Percentiles rank a stretch among this genome's conserved stretches.
phyloP scores from a whole-genome alignment of 805 yeast genomes.

The Dipodascopsis uninucleata region DNA sequence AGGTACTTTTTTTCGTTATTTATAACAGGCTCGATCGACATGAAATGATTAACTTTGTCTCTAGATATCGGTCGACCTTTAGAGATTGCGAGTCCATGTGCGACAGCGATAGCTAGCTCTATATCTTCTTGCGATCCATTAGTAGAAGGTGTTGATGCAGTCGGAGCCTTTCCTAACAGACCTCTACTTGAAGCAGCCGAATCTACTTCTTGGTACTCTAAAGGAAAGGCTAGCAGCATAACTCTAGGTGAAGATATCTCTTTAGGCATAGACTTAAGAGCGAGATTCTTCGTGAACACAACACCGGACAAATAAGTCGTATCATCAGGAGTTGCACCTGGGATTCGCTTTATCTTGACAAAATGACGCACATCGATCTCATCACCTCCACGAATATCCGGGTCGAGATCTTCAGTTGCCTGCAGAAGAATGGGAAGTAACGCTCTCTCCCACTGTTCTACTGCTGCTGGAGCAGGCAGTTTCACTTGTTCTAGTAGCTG shows the following conservation, averaged over 20 bases:
- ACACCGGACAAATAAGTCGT: conserved; percentile 70
- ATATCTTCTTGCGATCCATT: too few species aligned
- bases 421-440: conserved; percentile 51
- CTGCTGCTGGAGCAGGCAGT: conserved; percentile 38
- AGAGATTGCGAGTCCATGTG: too few species aligned
- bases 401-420: conserved; percentile 56
- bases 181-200: too few species aligned
- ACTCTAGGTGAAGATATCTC: conserved; percentile 65
- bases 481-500: conserved; percentile 65
- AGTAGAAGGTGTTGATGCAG: too few species aligned
- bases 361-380: conserved; percentile 83
- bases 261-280: conserved; percentile 73
- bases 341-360: conserved; percentile 77
- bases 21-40: conserved; percentile 76
- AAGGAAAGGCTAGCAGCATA: conserved; percentile 79
- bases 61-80: too few species aligned
- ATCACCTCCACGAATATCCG: conserved; percentile 60
- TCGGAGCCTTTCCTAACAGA: too few species aligned
- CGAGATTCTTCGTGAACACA: conserved; percentile 78
- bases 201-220: conserved; percentile 75
- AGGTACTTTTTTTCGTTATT: conserved; percentile 86
- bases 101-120: too few species aligned
- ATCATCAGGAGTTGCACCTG: conserved; percentile 66
- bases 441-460: conserved; percentile 56
- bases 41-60: too few species aligned